Percentiles rank a stretch among this genome's conserved stretches.
Evolutionary conservation across 768 basidiomycete genomes (phyloP).

Genomic region (Rhizopogon rudus): DNA sequence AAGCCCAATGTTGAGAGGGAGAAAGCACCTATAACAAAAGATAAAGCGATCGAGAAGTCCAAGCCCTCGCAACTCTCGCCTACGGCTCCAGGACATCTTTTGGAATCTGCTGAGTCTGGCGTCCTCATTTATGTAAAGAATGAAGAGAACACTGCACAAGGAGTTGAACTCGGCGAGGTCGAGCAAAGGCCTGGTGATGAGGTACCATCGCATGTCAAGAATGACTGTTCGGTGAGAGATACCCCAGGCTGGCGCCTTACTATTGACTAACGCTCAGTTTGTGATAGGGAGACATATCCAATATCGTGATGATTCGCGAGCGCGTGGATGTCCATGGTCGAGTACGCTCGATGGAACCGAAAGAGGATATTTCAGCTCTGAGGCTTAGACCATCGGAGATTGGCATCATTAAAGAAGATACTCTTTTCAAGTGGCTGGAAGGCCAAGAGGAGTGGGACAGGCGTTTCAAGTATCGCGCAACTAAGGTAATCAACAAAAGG

Average conservation of each 20-base stretch:
- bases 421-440: conserved; percentile 58
- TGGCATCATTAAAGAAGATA: conserved; percentile 71
- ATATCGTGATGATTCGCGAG: conserved; percentile 60
- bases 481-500: conserved; percentile 39
- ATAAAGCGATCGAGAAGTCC: conserved; percentile 5
- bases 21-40: conserved; percentile 9
- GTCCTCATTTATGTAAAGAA: conserved; percentile 25
- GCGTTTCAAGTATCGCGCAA: conserved; percentile 37
- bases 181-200: not conserved
- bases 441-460: conserved; percentile 63
- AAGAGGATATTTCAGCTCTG: conserved; percentile 48
- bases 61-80: not conserved
- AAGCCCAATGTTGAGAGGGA: conserved; percentile 6
- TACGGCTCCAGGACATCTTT: not conserved
- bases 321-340: conserved; percentile 60
- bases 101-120: conserved; percentile 8
- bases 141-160: conserved; percentile 19
- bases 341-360: conserved; percentile 59
- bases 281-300: conserved; percentile 19
- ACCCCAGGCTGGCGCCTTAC: not conserved
- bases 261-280: not conserved
- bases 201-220: not conserved
- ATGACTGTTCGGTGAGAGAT: not conserved
- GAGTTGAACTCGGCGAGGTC: conserved; percentile 16
- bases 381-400: conserved; percentile 49